Conservation (phyloP, 192 early-diverging fungal species). For the Phycomyces blakesleeanus region DNA sequence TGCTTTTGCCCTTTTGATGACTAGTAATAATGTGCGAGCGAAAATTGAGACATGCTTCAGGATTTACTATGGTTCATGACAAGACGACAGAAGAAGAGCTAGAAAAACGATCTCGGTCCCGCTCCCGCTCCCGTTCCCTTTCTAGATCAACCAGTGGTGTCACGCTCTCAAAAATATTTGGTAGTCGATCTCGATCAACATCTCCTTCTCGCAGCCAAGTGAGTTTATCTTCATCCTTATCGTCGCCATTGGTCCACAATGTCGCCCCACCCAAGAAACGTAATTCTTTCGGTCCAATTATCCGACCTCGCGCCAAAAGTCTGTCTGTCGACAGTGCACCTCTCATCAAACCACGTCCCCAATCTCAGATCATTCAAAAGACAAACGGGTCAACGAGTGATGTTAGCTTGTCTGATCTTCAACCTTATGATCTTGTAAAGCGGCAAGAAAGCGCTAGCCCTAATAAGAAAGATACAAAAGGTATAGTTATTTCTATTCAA, state of each 20-base stretch:
- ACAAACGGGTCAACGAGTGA: neutral
- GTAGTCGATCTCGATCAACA: neutral
- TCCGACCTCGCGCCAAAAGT: neutral
- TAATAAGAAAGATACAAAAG: neutral
- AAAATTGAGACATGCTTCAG: conserved; percentile 12
- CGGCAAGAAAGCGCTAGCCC: neutral
- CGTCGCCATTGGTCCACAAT: neutral
- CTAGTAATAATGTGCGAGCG: conserved; percentile 15
- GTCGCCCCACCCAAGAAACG: neutral
- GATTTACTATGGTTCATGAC: neutral
- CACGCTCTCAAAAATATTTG: conserved; percentile 21
- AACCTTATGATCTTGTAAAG: neutral
- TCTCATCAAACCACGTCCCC: neutral
- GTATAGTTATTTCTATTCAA: too few relatives aligned
- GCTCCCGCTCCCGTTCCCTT: conserved; percentile 9
- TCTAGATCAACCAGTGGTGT: conserved; percentile 3
- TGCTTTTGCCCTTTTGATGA: neutral
- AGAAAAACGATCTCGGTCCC: neutral
- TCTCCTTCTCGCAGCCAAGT: conserved; percentile 2
- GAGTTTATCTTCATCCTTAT: neutral
- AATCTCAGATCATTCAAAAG: neutral
- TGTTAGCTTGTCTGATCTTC: neutral
- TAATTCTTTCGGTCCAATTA: neutral
- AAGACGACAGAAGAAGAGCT: neutral
- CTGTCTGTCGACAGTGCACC: neutral